Conservation (phyloP, 2,329 filamentous ascomycete genomes). For the Fusarium tricinctum region DNA sequence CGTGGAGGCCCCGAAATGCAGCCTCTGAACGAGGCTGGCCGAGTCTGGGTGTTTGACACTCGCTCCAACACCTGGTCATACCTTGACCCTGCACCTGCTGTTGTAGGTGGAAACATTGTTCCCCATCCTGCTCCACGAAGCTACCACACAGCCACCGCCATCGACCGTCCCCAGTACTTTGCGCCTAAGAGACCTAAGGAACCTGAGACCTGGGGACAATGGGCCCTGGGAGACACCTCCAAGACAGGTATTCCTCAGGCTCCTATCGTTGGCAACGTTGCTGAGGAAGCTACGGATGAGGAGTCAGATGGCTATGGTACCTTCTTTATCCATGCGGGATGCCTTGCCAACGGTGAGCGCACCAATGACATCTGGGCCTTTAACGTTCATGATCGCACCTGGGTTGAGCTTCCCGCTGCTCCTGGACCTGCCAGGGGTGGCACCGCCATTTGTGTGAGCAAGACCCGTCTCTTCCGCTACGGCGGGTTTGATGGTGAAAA, state of each 20-base stretch:
- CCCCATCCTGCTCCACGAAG: constrained; percentile 74
- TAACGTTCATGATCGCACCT: constrained; percentile 72
- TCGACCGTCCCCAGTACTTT: constrained; percentile 69
- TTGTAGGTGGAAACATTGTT: constrained; percentile 57
- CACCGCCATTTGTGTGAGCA: constrained; percentile 73
- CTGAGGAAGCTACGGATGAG: constrained; percentile 70
- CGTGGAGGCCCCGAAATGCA: constrained; percentile 77
- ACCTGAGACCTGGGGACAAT: constrained; percentile 66
- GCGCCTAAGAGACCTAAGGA: constrained; percentile 53
- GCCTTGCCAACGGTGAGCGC: constrained; percentile 72
- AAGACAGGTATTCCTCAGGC: constrained; percentile 71
- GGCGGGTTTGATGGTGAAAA: constrained; percentile 81
- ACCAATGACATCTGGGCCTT: constrained; percentile 83
- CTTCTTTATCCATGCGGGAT: constrained; percentile 83
- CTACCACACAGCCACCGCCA: constrained; percentile 75
- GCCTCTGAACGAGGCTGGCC: constrained; percentile 79
- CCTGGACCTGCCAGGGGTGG: constrained; percentile 77
- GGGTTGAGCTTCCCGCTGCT: constrained; percentile 77
- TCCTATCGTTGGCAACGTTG: constrained; percentile 70
- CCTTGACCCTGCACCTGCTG: constrained; percentile 68
- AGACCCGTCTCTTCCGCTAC: constrained; percentile 79
- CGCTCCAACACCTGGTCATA: constrained; percentile 73
- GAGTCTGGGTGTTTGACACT: constrained; percentile 82
- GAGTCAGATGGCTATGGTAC: constrained; percentile 74
- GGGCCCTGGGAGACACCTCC: constrained; percentile 68